Evolutionary conservation across 2,329 filamentous ascomycete genomes (phyloP), one percentile per base, ranked within the genome.

Genomic region (Curvularia lunata): DNA sequence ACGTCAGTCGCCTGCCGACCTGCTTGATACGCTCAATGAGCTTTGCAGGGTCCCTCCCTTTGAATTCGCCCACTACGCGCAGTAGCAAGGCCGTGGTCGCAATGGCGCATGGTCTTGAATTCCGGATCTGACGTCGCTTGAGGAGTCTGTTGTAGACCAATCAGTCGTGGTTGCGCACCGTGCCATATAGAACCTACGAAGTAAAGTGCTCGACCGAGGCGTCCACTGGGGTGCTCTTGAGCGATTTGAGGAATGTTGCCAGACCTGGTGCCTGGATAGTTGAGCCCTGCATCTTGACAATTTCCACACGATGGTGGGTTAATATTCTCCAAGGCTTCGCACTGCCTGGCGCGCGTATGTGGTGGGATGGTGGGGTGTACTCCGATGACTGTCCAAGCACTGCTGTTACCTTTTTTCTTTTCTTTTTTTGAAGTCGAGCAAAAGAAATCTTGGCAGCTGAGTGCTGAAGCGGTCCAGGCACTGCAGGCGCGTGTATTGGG

Each of bases 1-100:
- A 86, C 34, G 90, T 88, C 42, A 99, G 83, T 54, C 88, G 86
- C 67, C 87, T 85, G 54, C 95, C 95, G 23, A 94, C 88, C 58
- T 88, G 85, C 64, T 91, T 88, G 61, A 99, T 88, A 64, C 91
- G 88, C 67, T 89, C 86, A 58, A 98, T 86, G 49, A 99, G 86
- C 69, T 89, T 87, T 48, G 87, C 85, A 46, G 92, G 88, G 75
- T 94, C 90, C 60, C 85, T 84, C 80, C 89, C 93, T 75, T 89
- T 91, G 67, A 90, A 90, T 63, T 88, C 88, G 32, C 91, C 91
- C 50, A 99, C 91, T 21, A 97, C 91, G 60, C 91, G 90, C 50
- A 92, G 86, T 42, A 99, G 87, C 27, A 98, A 87, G 69, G 96
- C 90, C 21, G 93, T 91, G 2, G 94, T 98, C 60, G 93, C 93